Evolutionary conservation across 257 asterid species (phyloP).

Genomic region (Phtheirospermum japonicum): DNA sequence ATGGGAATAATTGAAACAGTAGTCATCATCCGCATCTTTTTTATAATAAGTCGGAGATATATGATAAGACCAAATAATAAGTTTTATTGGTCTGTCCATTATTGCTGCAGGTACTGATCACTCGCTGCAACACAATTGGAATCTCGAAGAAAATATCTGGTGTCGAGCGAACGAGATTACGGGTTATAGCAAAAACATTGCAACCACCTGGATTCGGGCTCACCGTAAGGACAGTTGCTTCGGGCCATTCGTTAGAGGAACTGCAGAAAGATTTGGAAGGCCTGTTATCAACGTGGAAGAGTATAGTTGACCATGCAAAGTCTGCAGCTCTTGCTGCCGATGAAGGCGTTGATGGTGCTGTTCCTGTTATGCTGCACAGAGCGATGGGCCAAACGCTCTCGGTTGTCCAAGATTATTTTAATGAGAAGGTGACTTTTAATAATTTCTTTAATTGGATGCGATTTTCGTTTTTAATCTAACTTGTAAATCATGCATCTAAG

Average conservation of each 20-base stretch:
- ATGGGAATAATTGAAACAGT: no score
- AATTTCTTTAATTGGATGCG: constrained; percentile 16
- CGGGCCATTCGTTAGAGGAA: constrained; percentile 80
- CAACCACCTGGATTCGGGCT: constrained; percentile 95
- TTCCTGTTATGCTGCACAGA: constrained; percentile 83
- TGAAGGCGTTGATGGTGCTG: constrained; percentile 94
- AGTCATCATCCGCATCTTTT: constrained; percentile 5
- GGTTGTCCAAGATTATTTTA: constrained; percentile 93
- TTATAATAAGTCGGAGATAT: constrained; percentile 15
- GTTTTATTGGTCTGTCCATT: constrained; percentile 25
- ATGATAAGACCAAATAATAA: constrained; percentile 12
- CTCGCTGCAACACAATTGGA: constrained; percentile 69
- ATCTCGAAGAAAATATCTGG: constrained; percentile 90
- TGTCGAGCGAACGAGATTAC: constrained; percentile 83
- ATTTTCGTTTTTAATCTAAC: constrained; percentile 20
- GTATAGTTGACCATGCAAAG: constrained; percentile 78
- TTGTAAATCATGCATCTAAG: constrained; percentile 24
- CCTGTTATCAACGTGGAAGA: constrained; percentile 80
- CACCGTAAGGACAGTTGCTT: constrained; percentile 91
- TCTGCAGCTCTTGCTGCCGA: constrained; percentile 98
- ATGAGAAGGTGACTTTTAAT: constrained; percentile 56
- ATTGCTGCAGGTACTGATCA: constrained; percentile 60
- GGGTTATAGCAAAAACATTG: constrained; percentile 78
- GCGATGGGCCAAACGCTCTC: constrained; percentile 96
- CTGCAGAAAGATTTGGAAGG: constrained; percentile 88